Evolutionary conservation across 1,284 basidiomycete species (phyloP), one percentile per base, ranked within the genome.

Genomic region (Cystobasidium sp.): DNA sequence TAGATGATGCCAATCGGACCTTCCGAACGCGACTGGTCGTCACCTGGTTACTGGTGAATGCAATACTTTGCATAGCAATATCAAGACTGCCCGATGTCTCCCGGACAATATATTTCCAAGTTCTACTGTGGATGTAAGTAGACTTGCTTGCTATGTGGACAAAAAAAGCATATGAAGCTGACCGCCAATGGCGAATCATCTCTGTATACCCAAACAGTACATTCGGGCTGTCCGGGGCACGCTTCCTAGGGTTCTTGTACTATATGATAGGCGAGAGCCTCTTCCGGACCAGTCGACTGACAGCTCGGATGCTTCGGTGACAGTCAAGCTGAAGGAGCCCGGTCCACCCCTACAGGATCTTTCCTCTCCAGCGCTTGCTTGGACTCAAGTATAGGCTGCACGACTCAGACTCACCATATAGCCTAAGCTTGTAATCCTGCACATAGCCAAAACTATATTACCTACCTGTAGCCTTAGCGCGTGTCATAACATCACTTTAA

Each of bases 1-100:
- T 91, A 87, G 94, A 97, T 81, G 85, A 80, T 58, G 86, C 90
- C 82, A 96, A 96, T 85, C 92, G 90, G 84, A 95, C 94, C 0
- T 97, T 96, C 90, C 89, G 94, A 51, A 75, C 74, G 0, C 89
- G 93, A 75, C 85, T 94, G 8, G 92, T 95, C 6, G 88, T 90
- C 1, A 85, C 87, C 73, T 96, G 94, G 94, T 91, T 96, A 87
- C 83, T 95, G 71, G 83, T 88, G 10, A 96, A 96, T 80, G 91
- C 91, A 22, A 47, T 77, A 51, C 63, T 78, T 16, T 66, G 72
- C 68, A 53, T 75, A 47, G 70, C 63, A n/a, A 53, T 68, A 47
- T 65, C 55, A 18, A 72, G 68, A n/a, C 68, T 77, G n/a, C 46
- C 61, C 18, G 47, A 39, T 31, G 22, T 20, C 6, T 24, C 44